A percentile compares a stretch with the other conserved stretches of the same genome.
These are phyloP conservation scores for Bruguiera hainesii DNA, from an alignment of 441 rosid species.

Conservation along the genomic window DNA sequence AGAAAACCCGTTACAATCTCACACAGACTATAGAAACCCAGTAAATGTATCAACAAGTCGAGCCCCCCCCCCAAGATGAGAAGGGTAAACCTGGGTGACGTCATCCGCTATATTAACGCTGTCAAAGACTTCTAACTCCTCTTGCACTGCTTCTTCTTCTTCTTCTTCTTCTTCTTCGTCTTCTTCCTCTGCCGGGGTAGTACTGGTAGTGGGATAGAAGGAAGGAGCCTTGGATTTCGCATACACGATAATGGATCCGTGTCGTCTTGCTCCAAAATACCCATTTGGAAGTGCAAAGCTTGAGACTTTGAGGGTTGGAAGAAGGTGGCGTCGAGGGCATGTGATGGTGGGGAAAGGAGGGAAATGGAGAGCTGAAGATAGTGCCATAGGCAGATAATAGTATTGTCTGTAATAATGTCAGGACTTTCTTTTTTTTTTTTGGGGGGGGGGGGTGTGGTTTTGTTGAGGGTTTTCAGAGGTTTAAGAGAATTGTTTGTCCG, in stretches of 20 bases:
- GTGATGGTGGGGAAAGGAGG: slow-evolving; percentile 28
- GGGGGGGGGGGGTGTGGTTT: background rate
- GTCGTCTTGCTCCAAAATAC: slow-evolving; percentile 23
- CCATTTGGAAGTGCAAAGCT: slow-evolving; percentile 16
- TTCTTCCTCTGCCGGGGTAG: slow-evolving; percentile 8
- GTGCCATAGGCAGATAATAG: slow-evolving; percentile 28
- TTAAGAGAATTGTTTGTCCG: slow-evolving; percentile 18
- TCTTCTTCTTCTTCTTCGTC: slow-evolving; percentile 18
- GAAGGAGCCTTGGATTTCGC: slow-evolving; percentile 24
- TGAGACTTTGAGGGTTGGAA: slow-evolving; percentile 17
- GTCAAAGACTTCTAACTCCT: slow-evolving; percentile 36
- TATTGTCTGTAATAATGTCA: no score
- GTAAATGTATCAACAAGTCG: background rate
- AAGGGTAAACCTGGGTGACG: slow-evolving; percentile 68
- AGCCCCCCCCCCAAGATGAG: background rate
- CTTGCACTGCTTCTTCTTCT: slow-evolving; percentile 26
- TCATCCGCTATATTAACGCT: slow-evolving; percentile 85
- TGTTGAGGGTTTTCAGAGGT: slow-evolving; percentile 40
- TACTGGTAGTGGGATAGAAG: slow-evolving; percentile 23
- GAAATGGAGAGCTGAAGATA: slow-evolving; percentile 35
- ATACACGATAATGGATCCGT: slow-evolving; percentile 20
- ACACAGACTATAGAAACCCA: slow-evolving; percentile 1
- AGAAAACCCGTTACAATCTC: background rate
- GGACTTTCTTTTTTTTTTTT: background rate
- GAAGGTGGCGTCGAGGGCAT: slow-evolving; percentile 22